Base-by-base conservation (phyloP, 768 basidiomycete genomes). In the Leccinum imitatum region DNA sequence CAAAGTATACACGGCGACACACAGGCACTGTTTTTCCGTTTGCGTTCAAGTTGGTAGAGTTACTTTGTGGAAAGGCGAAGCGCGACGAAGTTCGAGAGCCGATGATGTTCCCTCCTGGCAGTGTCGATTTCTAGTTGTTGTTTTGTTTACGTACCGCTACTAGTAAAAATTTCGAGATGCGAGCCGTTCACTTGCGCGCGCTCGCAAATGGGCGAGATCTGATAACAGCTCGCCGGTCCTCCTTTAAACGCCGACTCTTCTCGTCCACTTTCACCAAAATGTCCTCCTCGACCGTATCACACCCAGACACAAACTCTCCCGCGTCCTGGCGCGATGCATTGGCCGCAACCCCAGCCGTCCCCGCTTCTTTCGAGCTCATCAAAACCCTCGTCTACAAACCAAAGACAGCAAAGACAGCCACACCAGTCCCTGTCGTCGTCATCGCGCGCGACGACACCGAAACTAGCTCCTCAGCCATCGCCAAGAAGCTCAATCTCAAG, bases 361-460 rank as follows among this genome's bases (percentile, higher is more conserved):
- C 88, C 1, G 77, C 76, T 51, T 78, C 79, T 15, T 91, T 88
- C 69, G 84, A 90, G 72, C 80, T 92, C 66, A 82, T 90, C 72
- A 95, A 94, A 74, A 91, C 90, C 52, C 87, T 95, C 65, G 88
- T 96, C 58, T 96, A 93, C 87, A 98, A 98, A 72, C 95, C 95
- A 33, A 95, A 95, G 76, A 93, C 94, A 3, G 89, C 94, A n/a
- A 97, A 97, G 74, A 83, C 85, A 0, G 91, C 90, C 7, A 84
- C 82, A 31, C 86, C 93, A 2, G 82, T 93, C 55, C 95, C 94
- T 8, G 86, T 98, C 59, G 82, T 98, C 64, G 87, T 95, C 60
- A 83, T 98, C 72, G 91, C 92, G 10, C 80, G 85, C 67, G 93
- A 96, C 69, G 80, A 82, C 27, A 91, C 91, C n/a, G 90, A 95